A percentile compares a stretch with the other conserved stretches of the same genome.
Evolutionary conservation across 2,329 filamentous ascomycete species (phyloP).

Genomic region (Samsoniella hepiali): DNA sequence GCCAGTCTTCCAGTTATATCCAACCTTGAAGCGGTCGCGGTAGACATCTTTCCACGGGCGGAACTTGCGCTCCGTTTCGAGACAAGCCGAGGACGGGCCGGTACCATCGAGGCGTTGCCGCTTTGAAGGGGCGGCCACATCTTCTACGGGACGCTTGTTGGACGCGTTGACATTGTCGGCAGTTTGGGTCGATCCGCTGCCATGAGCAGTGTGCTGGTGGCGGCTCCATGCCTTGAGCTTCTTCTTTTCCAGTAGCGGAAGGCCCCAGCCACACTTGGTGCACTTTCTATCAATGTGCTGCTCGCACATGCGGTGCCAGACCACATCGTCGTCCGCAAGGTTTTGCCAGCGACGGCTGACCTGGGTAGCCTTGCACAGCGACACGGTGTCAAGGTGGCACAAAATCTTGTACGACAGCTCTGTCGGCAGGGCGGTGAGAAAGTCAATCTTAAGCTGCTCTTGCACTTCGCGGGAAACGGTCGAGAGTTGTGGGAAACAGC

Average conservation of each 20-base stretch:
- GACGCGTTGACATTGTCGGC: conserved; percentile 30
- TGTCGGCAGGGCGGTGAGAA: conserved; percentile 79
- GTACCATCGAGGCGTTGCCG: conserved; percentile 30
- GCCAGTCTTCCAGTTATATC: conserved; percentile 96
- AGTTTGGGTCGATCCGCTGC: conserved; percentile 26
- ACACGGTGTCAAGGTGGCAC: conserved; percentile 87
- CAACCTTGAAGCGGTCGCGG: conserved; percentile 90
- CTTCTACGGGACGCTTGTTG: conserved; percentile 33
- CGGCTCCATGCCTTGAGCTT: conserved; percentile 81
- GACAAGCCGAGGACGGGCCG: conserved; percentile 31
- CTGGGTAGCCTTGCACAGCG: conserved; percentile 91
- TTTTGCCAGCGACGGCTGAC: conserved; percentile 85
- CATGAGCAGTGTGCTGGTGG: conserved; percentile 65
- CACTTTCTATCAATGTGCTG: conserved; percentile 94
- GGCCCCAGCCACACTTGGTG: conserved; percentile 91
- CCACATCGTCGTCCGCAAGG: conserved; percentile 93
- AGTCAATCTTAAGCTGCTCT: conserved; percentile 97
- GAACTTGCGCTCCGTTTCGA: conserved; percentile 46
- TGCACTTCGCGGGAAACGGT: conserved; percentile 86
- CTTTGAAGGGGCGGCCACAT: conserved; percentile 34
- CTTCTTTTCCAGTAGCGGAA: conserved; percentile 86
- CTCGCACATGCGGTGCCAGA: conserved; percentile 97
- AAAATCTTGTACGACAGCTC: conserved; percentile 94
- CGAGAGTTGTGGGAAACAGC: conserved; percentile 95
- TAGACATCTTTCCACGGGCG: conserved; percentile 96